phyloP scores from a whole-genome alignment of 75 land plant genomes.

The Picea sitchensis region DNA sequence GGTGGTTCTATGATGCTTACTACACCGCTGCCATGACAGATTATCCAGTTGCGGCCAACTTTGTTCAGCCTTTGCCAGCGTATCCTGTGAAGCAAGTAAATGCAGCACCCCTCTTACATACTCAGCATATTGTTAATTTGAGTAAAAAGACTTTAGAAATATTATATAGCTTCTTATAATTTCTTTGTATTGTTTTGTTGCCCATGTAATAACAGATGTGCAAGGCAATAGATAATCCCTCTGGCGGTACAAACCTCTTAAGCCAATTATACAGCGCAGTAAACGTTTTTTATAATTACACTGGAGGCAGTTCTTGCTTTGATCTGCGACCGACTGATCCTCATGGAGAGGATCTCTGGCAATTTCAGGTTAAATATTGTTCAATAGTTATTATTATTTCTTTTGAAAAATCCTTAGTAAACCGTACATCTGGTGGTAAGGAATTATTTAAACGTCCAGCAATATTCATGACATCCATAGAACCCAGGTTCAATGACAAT shows the following conservation, averaged over 20 bases:
- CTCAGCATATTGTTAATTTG: too few species aligned
- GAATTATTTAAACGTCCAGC: too few species aligned
- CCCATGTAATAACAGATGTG: conserved; percentile 24
- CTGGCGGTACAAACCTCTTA: conserved; percentile 20
- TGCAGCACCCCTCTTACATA: too few species aligned
- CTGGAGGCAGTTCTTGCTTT: conserved; percentile 27
- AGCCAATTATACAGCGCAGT: conserved; percentile 20
- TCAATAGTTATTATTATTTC: too few species aligned
- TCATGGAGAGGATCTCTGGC: conserved; percentile 28
- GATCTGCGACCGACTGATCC: conserved; percentile 19
- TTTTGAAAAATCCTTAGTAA: too few species aligned
- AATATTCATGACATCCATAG: conserved; percentile 24
- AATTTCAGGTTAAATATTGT: conserved; percentile 25
- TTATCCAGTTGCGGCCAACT: conserved; percentile 31
- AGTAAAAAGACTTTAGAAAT: too few species aligned
- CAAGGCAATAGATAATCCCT: conserved; percentile 25
- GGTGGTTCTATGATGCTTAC: conserved; percentile 24
- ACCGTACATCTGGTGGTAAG: too few species aligned
- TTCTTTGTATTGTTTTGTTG: not conserved
- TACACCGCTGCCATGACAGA: conserved; percentile 35
- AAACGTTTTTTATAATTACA: conserved; percentile 35
- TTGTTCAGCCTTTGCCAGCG: conserved; percentile 31
- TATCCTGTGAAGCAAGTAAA: conserved; percentile 30
- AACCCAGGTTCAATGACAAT: not conserved
- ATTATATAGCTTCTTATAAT: too few species aligned